Base-by-base conservation (phyloP, 306 rosid species). In the Trifolium repens region DNA sequence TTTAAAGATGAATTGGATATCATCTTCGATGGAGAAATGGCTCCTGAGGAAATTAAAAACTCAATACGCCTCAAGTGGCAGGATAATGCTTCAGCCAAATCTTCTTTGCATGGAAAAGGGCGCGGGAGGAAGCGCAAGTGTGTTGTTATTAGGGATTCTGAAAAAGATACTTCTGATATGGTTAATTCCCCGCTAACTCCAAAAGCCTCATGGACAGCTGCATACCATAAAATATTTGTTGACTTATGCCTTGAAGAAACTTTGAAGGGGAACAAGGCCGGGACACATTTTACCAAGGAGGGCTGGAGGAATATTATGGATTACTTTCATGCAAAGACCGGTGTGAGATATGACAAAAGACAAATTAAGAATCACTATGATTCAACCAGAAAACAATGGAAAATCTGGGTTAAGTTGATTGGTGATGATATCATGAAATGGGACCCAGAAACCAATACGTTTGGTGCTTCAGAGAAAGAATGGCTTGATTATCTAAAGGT, bases 351-450 rank as follows among this genome's bases (percentile, higher is more conserved):
- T 64, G 82, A 72, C 66, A 85, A 75, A 74, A 84, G 12, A 16
- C 91, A 88, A 78, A 14, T 88, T 78, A 90, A 88, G 82, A 90
- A 90, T 78, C 93, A 86, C 35, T 88, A 80, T 86, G 87, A 83
- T 39, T 64, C 79, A 47, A 86, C 90, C 53, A 86, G 88, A 79
- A 81, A 85, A 61, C 86, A 47, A 66, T 86, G 91, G 90, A 86
- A 86, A 68, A 9, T 81, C 35, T 88, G 96, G 96, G 76, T 66
- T 73, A 88, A 86, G 85, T 79, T 90, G 69, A 78, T 72, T 66
- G 76, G 72, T 63, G 88, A 88, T 40, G 44, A 32, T 74, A 57
- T 53, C 74, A 84, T 90, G 96, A 86, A 88, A 79, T 90, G 96
- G 90, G 87, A 90, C 77, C 80, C 86, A 2, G 69, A 70, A 62